Evolutionary conservation across 805 yeast genomes (phyloP), one percentile per base, ranked within the genome.

Genomic region (Wickerhamiella shivajii): DNA sequence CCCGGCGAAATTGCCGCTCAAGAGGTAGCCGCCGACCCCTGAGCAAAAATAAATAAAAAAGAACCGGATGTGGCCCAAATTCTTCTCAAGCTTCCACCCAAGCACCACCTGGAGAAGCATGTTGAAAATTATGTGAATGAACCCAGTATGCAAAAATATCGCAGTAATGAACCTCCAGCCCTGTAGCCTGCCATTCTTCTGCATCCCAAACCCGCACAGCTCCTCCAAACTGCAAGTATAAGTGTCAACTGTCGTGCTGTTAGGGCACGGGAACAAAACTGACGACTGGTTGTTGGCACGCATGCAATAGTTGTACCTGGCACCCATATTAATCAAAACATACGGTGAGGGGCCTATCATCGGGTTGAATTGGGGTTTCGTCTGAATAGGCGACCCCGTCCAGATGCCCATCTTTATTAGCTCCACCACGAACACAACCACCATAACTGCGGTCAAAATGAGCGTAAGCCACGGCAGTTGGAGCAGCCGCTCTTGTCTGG

Each of bases 341-440:
- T 74, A 74, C 0, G 74, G 56, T 2, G 81, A 74, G 9, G 85
- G 85, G 1, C 85, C 85, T 18, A 77, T 50, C 84, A 77, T 76
- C 5, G 84, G 85, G 49, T 77, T 77, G 58, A 77, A 73, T 39
- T 70, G 67, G 4, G 85, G 85, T 43, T 72, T 52, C 0, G 79
- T 71, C 47, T 72, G 80, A 39, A 77, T 64, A 3, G 76, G 70
- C 11, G 67, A 61, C 2, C 80, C 79, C 0, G 84, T 76, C 27
- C 69, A 56, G 5, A 50, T 44, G 5, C 71, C 65, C 78, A 71
- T 71, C 36, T 56, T 58, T 8, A 60, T 65, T 22, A 77, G 52
- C 49, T 77, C 84, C 9, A 64, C 75, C 6, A 74, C 61, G 46
- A 77, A 77, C 6, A 77, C 74, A 6, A 53, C 52, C 4, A 69